Percentiles rank a stretch among this genome's conserved stretches.
phyloP scores from a whole-genome alignment of 2,329 filamentous ascomycete genomes.

The Penicillium griseofulvum region DNA sequence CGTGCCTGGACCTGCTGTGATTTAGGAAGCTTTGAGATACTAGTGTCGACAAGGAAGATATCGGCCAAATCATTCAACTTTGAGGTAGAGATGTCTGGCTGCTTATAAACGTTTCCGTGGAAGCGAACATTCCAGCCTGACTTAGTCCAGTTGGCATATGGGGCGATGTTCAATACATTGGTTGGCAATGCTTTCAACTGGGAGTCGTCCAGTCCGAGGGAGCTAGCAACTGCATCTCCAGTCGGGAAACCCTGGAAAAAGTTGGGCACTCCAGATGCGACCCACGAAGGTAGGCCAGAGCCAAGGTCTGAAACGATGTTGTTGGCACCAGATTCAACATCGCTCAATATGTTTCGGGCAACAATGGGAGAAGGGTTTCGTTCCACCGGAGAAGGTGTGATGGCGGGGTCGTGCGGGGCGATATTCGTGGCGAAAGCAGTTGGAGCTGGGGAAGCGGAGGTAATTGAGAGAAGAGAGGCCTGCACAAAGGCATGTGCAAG shows the following conservation, averaged over 20 bases:
- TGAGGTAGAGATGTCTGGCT: slow-evolving; percentile 63
- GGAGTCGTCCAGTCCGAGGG: slow-evolving; percentile 15
- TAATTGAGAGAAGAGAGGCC: slow-evolving; percentile 12
- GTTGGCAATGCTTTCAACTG: slow-evolving; percentile 19
- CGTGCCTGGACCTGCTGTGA: slow-evolving; percentile 65
- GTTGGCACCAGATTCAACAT: neutral
- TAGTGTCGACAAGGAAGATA: slow-evolving; percentile 65
- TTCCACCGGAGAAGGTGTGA: slow-evolving; percentile 15
- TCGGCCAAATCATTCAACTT: slow-evolving; percentile 69
- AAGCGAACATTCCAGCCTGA: slow-evolving; percentile 73
- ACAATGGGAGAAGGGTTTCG: slow-evolving; percentile 12
- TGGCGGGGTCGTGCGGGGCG: slow-evolving; percentile 7
- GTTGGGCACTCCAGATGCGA: slow-evolving; percentile 22
- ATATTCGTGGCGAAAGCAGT: slow-evolving; percentile 11
- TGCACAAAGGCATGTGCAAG: slow-evolving; percentile 2
- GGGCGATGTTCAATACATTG: slow-evolving; percentile 23
- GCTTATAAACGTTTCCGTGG: slow-evolving; percentile 79
- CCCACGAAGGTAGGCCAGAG: slow-evolving; percentile 19
- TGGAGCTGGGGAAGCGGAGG: slow-evolving; percentile 11
- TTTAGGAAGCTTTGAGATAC: slow-evolving; percentile 58
- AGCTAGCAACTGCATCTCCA: slow-evolving; percentile 21
- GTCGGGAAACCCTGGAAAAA: slow-evolving; percentile 24
- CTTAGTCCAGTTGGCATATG: slow-evolving; percentile 75
- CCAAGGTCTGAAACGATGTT: slow-evolving; percentile 11
- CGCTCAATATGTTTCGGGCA: slow-evolving; percentile 10